A percentile compares a stretch with the other conserved stretches of the same genome.
Evolutionary conservation across 202 grass and related monocot genomes (phyloP).

Genomic region (Carex arenaria): DNA sequence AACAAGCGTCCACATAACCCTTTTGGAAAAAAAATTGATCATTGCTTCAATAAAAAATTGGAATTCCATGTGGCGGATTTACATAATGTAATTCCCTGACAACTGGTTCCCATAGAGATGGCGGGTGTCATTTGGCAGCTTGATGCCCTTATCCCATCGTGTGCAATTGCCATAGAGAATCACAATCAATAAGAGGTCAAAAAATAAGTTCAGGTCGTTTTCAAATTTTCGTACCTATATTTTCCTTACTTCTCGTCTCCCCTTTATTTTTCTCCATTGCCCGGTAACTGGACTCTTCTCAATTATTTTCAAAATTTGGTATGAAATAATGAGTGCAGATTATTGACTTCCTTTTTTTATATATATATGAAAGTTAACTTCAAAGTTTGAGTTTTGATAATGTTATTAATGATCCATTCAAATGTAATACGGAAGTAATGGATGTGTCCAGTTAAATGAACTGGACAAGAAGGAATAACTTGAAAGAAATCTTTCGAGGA

Average conservation of each 20-base stretch:
- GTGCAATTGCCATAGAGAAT: neutral
- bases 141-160: neutral
- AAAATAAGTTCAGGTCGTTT: neutral
- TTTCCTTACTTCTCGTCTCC: neutral
- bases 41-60: neutral
- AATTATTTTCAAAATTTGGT: too few relatives aligned
- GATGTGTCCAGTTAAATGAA: too few relatives aligned
- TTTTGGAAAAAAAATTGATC: neutral
- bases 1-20: neutral
- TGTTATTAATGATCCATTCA: too few relatives aligned
- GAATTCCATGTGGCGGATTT: neutral
- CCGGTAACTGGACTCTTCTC: too few relatives aligned
- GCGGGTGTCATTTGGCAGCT: neutral
- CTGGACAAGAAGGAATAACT: neutral
- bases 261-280: neutral
- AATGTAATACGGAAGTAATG: too few relatives aligned
- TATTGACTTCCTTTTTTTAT: too few relatives aligned
- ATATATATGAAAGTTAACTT: too few relatives aligned
- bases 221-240: neutral
- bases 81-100: neutral
- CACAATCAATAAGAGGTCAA: neutral
- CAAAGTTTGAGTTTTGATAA: too few relatives aligned
- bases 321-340: too few relatives aligned
- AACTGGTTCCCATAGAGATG: neutral
- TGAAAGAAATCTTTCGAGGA: neutral